Conservation (phyloP, 2,329 filamentous ascomycete species). For the Pseudogymnoascus sp. region DNA sequence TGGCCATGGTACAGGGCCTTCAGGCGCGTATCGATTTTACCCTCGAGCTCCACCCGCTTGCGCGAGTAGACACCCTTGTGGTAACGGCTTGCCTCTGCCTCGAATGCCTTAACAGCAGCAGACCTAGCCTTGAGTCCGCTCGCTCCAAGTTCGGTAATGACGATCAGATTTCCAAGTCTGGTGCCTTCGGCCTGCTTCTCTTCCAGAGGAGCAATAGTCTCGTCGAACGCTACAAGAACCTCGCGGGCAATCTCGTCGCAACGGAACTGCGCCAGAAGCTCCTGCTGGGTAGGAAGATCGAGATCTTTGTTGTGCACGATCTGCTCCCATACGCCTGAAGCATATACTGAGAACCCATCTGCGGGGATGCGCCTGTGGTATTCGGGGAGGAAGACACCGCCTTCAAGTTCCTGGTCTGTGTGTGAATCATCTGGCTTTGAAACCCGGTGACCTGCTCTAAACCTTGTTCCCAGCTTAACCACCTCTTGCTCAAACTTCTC, state of each 20-base stretch:
- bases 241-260: slow-evolving; percentile 95
- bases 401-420: slow-evolving; percentile 64
- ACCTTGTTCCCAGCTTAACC: slow-evolving; percentile 69
- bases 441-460: slow-evolving; percentile 71
- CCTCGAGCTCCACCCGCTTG: slow-evolving; percentile 77
- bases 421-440: slow-evolving; percentile 51
- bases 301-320: slow-evolving; percentile 98
- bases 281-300: slow-evolving; percentile 92
- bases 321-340: slow-evolving; percentile 93
- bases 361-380: slow-evolving; percentile 95
- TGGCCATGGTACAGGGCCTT: slow-evolving; percentile 87
- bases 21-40: slow-evolving; percentile 78
- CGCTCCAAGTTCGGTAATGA: slow-evolving; percentile 67
- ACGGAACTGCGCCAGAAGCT: slow-evolving; percentile 90
- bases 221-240: slow-evolving; percentile 76
- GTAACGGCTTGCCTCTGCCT: slow-evolving; percentile 83
- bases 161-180: slow-evolving; percentile 61
- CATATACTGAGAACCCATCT: slow-evolving; percentile 92
- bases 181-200: slow-evolving; percentile 71
- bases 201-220: slow-evolving; percentile 73
- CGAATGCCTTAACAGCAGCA: slow-evolving; percentile 74
- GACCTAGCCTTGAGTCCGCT: slow-evolving; percentile 64
- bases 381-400: slow-evolving; percentile 80
- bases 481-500: slow-evolving; percentile 83
- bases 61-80: slow-evolving; percentile 90